Evolutionary conservation across 352 stramenopile genomes (phyloP).

Genomic region (Phytophthora pistaciae): DNA sequence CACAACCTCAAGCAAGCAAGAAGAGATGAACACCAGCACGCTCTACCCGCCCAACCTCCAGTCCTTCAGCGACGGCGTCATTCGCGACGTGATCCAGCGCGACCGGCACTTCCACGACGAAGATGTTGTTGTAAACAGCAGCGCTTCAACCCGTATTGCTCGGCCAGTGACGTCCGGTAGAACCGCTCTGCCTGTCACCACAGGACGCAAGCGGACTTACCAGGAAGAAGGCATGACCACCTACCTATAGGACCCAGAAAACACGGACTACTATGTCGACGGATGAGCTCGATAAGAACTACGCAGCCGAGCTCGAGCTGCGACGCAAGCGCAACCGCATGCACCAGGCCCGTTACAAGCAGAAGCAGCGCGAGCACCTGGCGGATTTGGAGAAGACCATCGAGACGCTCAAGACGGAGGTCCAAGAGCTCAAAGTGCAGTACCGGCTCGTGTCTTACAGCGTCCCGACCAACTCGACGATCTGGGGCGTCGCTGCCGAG

Average conservation of each 20-base stretch:
- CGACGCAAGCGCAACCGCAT: conserved; percentile 14
- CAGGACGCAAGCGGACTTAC: neutral
- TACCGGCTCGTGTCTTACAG: conserved; percentile 5
- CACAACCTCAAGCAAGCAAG: neutral
- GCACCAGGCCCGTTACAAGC: conserved; percentile 11
- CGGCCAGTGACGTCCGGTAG: neutral
- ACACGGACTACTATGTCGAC: neutral
- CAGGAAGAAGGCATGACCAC: neutral
- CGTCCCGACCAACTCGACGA: conserved; percentile 5
- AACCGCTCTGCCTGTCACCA: neutral
- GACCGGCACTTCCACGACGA: neutral
- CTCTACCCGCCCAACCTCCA: conserved; percentile 9
- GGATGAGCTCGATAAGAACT: neutral
- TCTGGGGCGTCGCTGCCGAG: conserved; percentile 9
- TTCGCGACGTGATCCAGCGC: conserved; percentile 3
- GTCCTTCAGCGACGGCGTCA: conserved; percentile 13
- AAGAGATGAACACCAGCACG: conserved; percentile 8
- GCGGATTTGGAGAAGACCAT: conserved; percentile 1
- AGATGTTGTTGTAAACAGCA: too few relatives aligned
- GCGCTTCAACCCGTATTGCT: too few relatives aligned
- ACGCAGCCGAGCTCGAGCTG: neutral
- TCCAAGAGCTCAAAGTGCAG: conserved; percentile 13
- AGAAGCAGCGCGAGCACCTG: conserved; percentile 8
- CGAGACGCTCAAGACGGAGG: neutral
- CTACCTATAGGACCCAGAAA: conserved; percentile 2